These are phyloP conservation scores for Capronia americana DNA, from an alignment of 2,329 filamentous ascomycete genomes.

Conservation along the genomic window DNA sequence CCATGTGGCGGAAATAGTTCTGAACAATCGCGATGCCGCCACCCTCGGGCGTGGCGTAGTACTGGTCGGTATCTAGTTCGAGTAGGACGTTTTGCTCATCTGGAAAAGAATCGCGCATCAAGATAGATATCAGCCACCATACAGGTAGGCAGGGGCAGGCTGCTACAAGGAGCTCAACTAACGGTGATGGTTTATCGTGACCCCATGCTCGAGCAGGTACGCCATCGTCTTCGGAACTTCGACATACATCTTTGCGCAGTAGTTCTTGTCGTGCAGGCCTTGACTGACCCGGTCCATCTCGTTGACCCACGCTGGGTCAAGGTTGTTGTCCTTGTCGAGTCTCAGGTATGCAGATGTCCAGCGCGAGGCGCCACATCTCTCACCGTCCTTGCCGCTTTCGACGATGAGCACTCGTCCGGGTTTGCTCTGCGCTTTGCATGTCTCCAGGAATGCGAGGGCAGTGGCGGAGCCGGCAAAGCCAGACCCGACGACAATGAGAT, in stretches of 20 bases:
- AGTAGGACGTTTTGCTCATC: constrained; percentile 50
- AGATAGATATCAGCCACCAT: too few species aligned
- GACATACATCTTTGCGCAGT: constrained; percentile 48
- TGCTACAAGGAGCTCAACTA: not conserved
- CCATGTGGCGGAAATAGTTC: constrained; percentile 47
- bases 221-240: constrained; percentile 47
- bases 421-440: constrained; percentile 45
- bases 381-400: constrained; percentile 49
- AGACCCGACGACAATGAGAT: constrained; percentile 7
- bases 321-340: constrained; percentile 45
- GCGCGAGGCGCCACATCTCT: constrained; percentile 47
- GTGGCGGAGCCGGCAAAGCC: constrained; percentile 12
- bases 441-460: constrained; percentile 44
- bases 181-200: constrained; percentile 43
- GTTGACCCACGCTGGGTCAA: constrained; percentile 31
- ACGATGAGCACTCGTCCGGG: constrained; percentile 47
- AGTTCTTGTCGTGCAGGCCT: constrained; percentile 48
- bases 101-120: not conserved
- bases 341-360: constrained; percentile 52
- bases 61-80: constrained; percentile 47
- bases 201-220: constrained; percentile 47
- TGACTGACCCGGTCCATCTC: constrained; percentile 31
- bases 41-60: constrained; percentile 33
- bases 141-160: too few species aligned
- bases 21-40: constrained; percentile 49